A percentile compares a stretch with the other conserved stretches of the same genome.
Evolutionary conservation across 805 yeast species (phyloP).

Genomic region (Candida easanensis): DNA sequence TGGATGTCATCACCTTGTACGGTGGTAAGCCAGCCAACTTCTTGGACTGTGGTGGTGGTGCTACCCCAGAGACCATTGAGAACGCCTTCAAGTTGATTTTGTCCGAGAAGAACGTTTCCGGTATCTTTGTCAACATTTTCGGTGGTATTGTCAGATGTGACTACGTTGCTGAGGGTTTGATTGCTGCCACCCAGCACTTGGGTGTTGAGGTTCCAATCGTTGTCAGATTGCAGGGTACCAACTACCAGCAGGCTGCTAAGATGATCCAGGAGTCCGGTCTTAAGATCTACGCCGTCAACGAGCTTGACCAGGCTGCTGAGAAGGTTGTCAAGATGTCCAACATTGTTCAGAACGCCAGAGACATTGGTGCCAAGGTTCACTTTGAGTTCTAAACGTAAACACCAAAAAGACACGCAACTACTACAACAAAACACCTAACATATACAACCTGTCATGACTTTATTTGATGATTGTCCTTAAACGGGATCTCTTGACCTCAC

Average conservation of each 20-base stretch:
- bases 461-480: no score
- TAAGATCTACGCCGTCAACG: constrained; percentile 87
- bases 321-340: constrained; percentile 72
- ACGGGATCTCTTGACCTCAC: no score
- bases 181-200: constrained; percentile 90
- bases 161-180: constrained; percentile 96
- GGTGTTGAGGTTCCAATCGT: constrained; percentile 91
- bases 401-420: background rate
- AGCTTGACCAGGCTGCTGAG: constrained; percentile 96
- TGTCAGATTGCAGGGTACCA: constrained; percentile 98
- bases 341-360: constrained; percentile 45
- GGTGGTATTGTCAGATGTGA: constrained; percentile 99
- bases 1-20: constrained; percentile 97
- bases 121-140: constrained; percentile 96
- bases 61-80: constrained; percentile 97
- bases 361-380: constrained; percentile 46
- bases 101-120: constrained; percentile 84
- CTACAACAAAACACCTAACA: background rate
- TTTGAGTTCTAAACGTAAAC: constrained; percentile 36
- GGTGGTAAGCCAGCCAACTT: constrained; percentile 99
- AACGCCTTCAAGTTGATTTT: constrained; percentile 93
- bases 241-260: constrained; percentile 83
- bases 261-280: constrained; percentile 86
- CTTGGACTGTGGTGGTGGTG: constrained; percentile 99
- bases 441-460: no score